Evolutionary conservation across 2,329 filamentous ascomycete genomes (phyloP).

Genomic region (Penicillium sclerotigenum): DNA sequence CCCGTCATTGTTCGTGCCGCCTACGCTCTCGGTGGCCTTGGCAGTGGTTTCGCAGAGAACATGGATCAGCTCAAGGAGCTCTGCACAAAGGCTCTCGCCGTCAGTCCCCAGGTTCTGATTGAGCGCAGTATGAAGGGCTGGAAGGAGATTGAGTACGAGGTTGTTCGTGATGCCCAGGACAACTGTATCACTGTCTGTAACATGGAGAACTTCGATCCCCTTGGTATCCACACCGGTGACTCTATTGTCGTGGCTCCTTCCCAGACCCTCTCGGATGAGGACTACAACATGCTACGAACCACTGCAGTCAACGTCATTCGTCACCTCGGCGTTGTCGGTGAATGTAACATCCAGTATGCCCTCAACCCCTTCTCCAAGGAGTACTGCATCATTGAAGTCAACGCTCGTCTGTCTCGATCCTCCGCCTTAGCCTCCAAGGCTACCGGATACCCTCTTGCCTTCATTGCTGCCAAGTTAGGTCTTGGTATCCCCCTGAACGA

Average conservation of each 20-base stretch:
- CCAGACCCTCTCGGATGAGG: slow-evolving; percentile 92
- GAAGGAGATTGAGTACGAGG: slow-evolving; percentile 99
- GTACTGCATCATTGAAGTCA: slow-evolving; percentile 99
- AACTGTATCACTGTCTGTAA: slow-evolving; percentile 99
- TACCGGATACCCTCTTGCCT: slow-evolving; percentile 92
- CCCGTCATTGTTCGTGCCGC: slow-evolving; percentile 96
- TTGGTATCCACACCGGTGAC: slow-evolving; percentile 96
- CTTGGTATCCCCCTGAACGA: slow-evolving; percentile 93
- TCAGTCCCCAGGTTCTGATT: slow-evolving; percentile 91
- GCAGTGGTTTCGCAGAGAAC: slow-evolving; percentile 92
- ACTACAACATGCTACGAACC: slow-evolving; percentile 98
- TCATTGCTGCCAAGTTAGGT: slow-evolving; percentile 94
- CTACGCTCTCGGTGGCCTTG: slow-evolving; percentile 90
- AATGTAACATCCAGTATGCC: slow-evolving; percentile 99
- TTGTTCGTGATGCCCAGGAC: slow-evolving; percentile 89
- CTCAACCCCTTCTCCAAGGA: slow-evolving; percentile 92
- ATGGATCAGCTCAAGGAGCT: slow-evolving; percentile 77
- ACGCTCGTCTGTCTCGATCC: slow-evolving; percentile 90
- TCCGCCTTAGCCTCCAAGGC: slow-evolving; percentile 96
- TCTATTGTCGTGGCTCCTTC: slow-evolving; percentile 97
- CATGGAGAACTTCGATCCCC: slow-evolving; percentile 99
- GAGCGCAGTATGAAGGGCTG: slow-evolving; percentile 99
- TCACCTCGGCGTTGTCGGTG: slow-evolving; percentile 93
- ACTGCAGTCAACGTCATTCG: slow-evolving; percentile 96
- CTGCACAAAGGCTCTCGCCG: slow-evolving; percentile 91